Evolutionary conservation across 805 yeast genomes (phyloP), one percentile per base, ranked within the genome.

Genomic region (Candida pseudofarinosa): DNA sequence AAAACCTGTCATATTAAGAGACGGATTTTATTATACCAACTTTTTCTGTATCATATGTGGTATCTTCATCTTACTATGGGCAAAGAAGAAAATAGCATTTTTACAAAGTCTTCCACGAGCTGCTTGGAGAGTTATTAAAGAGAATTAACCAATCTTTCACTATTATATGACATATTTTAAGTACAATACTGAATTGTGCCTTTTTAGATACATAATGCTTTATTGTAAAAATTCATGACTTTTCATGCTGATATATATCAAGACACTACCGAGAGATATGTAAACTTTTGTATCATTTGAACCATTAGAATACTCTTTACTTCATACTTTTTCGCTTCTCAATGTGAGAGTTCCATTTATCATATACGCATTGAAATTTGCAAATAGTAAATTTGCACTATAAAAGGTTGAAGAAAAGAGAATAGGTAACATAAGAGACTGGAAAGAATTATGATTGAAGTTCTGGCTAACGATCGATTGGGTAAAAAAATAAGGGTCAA

Each of bases 401-500:
- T n/a, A n/a, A n/a, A n/a, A n/a, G n/a, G n/a, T n/a, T n/a, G n/a
- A n/a, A n/a, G n/a, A n/a, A n/a, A n/a, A n/a, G n/a, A n/a, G n/a
- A n/a, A n/a, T n/a, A n/a, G n/a, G n/a, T n/a, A n/a, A n/a, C n/a
- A n/a, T n/a, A n/a, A n/a, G n/a, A n/a, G n/a, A n/a, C n/a, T n/a
- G n/a, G n/a, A n/a, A n/a, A n/a, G n/a, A n/a, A n/a, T n/a, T n/a
- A 70, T 70, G 76, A 68, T 71, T 33, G 73, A 67, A 47, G 68
- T 71, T 10, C 57, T 56, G 34, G 74, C 71, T 14, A 70, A 71
- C 47, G 69, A 65, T 51, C 76, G 95, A 52, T 71, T 91, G 14
- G 98, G 98, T 0, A 87, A 88, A 62, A 88, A 88, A 58, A 83
- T 89, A 35, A 74, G 76, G 43, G 97, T 93, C 35, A 93, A 89